phyloP scores from a whole-genome alignment of 2,329 filamentous ascomycete species.

The Fusarium luffae region DNA sequence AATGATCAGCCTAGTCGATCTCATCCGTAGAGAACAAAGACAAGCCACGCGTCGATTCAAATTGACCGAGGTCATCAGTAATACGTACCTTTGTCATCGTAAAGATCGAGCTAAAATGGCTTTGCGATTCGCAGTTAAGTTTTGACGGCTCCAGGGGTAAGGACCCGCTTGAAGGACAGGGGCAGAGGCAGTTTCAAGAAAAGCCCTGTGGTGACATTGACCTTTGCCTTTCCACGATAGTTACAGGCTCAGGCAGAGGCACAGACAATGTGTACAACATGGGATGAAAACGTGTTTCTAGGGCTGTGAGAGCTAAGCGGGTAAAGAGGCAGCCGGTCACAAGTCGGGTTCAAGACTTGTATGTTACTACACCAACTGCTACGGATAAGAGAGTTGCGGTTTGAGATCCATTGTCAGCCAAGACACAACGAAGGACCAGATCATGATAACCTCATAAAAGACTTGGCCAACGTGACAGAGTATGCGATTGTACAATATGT shows the following conservation, averaged over 20 bases:
- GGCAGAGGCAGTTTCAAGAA: constrained; percentile 34
- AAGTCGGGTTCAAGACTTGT: constrained; percentile 8
- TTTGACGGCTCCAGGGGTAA: constrained; percentile 32
- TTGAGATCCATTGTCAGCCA: constrained; percentile 1
- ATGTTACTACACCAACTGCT: background rate
- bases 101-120: background rate
- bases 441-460: background rate
- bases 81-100: background rate
- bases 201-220: constrained; percentile 13
- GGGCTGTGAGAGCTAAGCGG: constrained; percentile 17
- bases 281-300: constrained; percentile 37
- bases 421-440: background rate
- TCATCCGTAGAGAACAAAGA: constrained; percentile 2
- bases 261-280: constrained; percentile 34
- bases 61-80: background rate
- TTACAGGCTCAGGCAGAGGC: constrained; percentile 3
- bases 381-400: constrained; percentile 13
- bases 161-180: constrained; percentile 19
- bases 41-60: constrained; percentile 26
- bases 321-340: constrained; percentile 37
- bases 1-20: constrained; percentile 13
- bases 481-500: background rate
- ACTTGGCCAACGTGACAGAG: background rate
- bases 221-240: background rate
- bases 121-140: constrained; percentile 2